Base-by-base conservation (phyloP, 73 alveolate species). In the Diophrys appendiculata region DNA sequence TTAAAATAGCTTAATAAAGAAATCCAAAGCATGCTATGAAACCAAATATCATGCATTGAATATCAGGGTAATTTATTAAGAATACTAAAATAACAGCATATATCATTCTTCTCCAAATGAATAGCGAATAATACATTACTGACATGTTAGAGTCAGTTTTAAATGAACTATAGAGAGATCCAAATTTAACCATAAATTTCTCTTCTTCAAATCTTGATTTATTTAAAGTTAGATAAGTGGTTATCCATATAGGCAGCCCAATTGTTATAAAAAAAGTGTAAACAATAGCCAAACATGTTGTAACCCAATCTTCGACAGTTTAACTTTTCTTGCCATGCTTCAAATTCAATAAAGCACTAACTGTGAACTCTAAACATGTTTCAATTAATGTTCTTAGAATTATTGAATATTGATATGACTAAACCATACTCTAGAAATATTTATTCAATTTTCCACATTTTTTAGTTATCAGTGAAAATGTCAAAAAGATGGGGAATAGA, bases 41-140 rank as follows among this genome's bases (percentile, higher is more conserved):
- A 1, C 33, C 52, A 27, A 72, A 43, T 27, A 32, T 34, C 2
- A 23, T 25, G 52, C 69, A 72, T 54, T 72, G 71, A 33, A 72
- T n/a, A 2, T 72, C 81, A 1, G 81, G 81, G 27, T 43, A 72
- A 26, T 72, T 71, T 43, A 52, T 52, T 3, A 72, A 34, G 54
- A 72, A 24, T 5, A 72, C 68, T 34, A 72, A 26, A 1, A 72
- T 5, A 25, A 72, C n/a, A 1, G 53, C 81, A 72, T 29, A 52
- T 24, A 34, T 52, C 55, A 72, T 25, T 26, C 81, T 32, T 72
- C 81, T 52, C 25, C 13, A 0, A 29, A 72, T 14, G 71, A 72
- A 72, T 69, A 72, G 13, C 23, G 65, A 31, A 29, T 70, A 70
- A 29, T 22, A 70, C 65, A 43, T 11, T 11, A 11, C 5, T 43